Evolutionary conservation across 768 basidiomycete genomes (phyloP), one percentile per base, ranked within the genome.

Genomic region (Mrakia blollopis): DNA sequence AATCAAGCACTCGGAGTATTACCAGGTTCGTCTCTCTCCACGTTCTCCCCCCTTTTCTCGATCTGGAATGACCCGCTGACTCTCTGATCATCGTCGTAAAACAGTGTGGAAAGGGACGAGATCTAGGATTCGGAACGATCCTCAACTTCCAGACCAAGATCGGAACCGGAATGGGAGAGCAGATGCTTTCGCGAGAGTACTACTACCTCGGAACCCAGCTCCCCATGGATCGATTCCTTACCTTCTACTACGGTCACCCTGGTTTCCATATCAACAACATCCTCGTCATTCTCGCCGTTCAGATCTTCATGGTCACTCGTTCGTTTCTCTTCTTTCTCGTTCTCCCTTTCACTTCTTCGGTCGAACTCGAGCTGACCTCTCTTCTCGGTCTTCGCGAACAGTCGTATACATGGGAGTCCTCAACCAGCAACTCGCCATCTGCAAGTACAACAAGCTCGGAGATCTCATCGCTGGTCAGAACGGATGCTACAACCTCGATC

Each of bases 241-340:
- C 97, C 69, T 99, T 98, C 88, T 98, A 99, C 86, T 99, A 99
- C 81, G 95, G 94, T 68, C 97, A 98, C 84, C 97, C 97, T 63
- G 97, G 93, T 72, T 99, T 99, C 91, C 97, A 98, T 82, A 96
- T 99, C 86, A 98, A 99, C 88, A 99, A 98, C 84, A 98, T 98
- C 89, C 86, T 98, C 83, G 92, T 99, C 84, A 99, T 99, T 82
- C 85, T 97, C 80, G 96, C 97, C 54, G 92, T 98, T 37, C 96
- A 98, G 84, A 86, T 95, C 78, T 98, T 99, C 88, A 88, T 98
- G 81, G 87, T 96, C 73, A 93, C 94, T 8, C 89, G 92, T 93
- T 82, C 80, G 92, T 88, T 14, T 23, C 70, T 39, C 18, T n/a
- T 23, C 10, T 32, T 21, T n/a, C n/a, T n/a, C n/a, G n/a, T n/a